Conservation (phyloP, 495 filamentous ascomycete genomes). For the Copromyces sp. region DNA sequence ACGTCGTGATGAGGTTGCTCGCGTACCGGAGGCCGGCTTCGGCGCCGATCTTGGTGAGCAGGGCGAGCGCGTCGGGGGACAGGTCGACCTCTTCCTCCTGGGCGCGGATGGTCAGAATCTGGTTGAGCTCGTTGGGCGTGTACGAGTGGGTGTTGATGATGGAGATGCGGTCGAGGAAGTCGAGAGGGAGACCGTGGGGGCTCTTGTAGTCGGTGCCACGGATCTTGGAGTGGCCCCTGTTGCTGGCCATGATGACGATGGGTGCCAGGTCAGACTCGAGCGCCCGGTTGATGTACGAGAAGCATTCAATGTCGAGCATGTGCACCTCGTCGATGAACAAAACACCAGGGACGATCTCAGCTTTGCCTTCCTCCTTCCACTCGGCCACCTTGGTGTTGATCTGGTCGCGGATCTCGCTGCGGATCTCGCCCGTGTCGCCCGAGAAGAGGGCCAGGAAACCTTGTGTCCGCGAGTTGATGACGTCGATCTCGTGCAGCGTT, state of each 20-base stretch:
- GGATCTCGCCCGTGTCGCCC: constrained; percentile 95
- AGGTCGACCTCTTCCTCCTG: constrained; percentile 94
- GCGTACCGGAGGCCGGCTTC: constrained; percentile 89
- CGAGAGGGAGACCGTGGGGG: constrained; percentile 86
- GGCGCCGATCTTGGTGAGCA: constrained; percentile 89
- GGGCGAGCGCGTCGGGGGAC: constrained; percentile 74
- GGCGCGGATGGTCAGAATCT: constrained; percentile 83
- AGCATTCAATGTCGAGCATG: constrained; percentile 99
- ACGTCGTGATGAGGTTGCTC: constrained; percentile 91
- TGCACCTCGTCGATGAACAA: constrained; percentile 99
- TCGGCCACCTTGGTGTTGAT: constrained; percentile 97
- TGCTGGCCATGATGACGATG: constrained; percentile 99
- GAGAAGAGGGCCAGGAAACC: constrained; percentile 95
- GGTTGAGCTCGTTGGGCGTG: constrained; percentile 69
- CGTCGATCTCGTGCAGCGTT: constrained; percentile 94
- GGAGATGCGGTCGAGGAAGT: constrained; percentile 91
- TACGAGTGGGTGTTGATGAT: constrained; percentile 97
- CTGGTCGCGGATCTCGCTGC: constrained; percentile 92
- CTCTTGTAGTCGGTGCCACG: constrained; percentile 85
- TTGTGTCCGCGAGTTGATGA: constrained; percentile 96
- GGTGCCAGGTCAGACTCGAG: constrained; percentile 88
- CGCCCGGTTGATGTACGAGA: constrained; percentile 95
- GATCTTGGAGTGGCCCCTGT: constrained; percentile 84
- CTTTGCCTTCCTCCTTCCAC: constrained; percentile 99
- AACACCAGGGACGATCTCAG: constrained; percentile 93